Conservation (phyloP, 2,329 filamentous ascomycete genomes). For the Madurella fahalii region DNA sequence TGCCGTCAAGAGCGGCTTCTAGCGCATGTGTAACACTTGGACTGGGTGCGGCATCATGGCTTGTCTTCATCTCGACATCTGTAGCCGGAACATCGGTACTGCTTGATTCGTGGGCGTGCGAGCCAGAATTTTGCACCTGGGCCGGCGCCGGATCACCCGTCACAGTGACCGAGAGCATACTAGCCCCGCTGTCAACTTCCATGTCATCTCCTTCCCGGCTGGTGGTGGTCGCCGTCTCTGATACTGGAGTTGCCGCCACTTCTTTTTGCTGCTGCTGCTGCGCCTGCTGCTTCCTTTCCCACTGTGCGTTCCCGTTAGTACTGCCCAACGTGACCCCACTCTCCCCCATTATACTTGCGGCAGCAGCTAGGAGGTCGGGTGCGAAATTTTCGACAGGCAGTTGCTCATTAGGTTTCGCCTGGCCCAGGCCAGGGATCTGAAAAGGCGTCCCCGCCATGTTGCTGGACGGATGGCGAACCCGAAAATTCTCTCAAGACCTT, state of each 20-base stretch:
- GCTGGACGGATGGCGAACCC: background rate
- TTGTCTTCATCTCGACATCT: conserved; percentile 4
- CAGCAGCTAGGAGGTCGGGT: conserved; percentile 22
- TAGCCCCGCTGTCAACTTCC: conserved; percentile 13
- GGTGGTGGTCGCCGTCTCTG: background rate
- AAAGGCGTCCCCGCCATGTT: conserved; percentile 22
- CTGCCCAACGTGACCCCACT: conserved; percentile 1
- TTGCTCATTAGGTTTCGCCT: conserved; percentile 24
- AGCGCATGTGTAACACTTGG: conserved; percentile 42
- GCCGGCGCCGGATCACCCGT: background rate
- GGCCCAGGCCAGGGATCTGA: conserved; percentile 31
- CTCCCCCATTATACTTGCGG: conserved; percentile 17
- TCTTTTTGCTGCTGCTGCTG: conserved; percentile 4
- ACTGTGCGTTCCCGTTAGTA: conserved; percentile 12
- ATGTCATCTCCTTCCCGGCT: conserved; percentile 4
- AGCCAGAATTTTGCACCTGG: background rate
- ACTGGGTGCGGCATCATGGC: conserved; percentile 23
- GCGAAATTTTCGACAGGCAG: conserved; percentile 22
- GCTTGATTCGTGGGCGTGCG: background rate
- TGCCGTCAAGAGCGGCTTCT: conserved; percentile 41
- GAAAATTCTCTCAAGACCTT: background rate
- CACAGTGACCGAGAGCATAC: background rate
- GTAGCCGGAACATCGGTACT: background rate
- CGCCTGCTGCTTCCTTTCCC: conserved; percentile 1
- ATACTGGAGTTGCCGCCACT: background rate